Evolutionary conservation across 495 filamentous ascomycete species (phyloP), one percentile per base, ranked within the genome.

Genomic region (Beverwykella pulmonaria): DNA sequence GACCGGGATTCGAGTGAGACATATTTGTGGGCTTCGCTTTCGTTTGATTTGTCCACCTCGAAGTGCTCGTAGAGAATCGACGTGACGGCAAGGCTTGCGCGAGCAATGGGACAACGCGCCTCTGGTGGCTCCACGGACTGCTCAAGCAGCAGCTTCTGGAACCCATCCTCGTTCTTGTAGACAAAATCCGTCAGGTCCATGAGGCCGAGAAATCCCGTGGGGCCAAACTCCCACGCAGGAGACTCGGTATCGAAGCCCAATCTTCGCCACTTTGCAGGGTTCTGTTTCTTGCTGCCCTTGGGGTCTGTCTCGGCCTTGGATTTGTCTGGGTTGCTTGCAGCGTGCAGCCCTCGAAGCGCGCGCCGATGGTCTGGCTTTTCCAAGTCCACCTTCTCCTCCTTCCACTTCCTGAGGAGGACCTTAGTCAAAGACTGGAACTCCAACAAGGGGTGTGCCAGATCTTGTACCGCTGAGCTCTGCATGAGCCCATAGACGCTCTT

Each of bases 161-260:
- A 98, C 34, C 86, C 86, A 74, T 97, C 92, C 72, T 96, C 91
- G 67, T 95, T 86, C 72, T 90, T 95, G 68, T 88, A 83, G 53
- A 96, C 90, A 75, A 90, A 99, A 76, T 98, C 92, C 7, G 91
- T 92, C 71, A 98, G 74, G 75, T 99, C 94, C 92, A 98, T 96
- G 87, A 99, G 91, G 22, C 95, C 94, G 46, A 99, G 77, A 74
- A 93, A 98, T 1, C 94, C 94, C 19, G 88, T 87, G 25, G 86
- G 82, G 1, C 92, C 87, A 76, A 99, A 98, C 69, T 98, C 94
- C 66, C 81, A 77, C 0, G 87, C 87, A 10, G 94, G 94, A 61
- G 83, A 90, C 74, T 98, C 95, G 0, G 91, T 88, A 76, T 94
- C 90, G 72, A 99, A 99, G 2, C 94, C 94, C 36, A 98, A 76